Evolutionary conservation across 2,329 filamentous ascomycete species (phyloP).

Genomic region (Tolypocladium guangdongense): DNA sequence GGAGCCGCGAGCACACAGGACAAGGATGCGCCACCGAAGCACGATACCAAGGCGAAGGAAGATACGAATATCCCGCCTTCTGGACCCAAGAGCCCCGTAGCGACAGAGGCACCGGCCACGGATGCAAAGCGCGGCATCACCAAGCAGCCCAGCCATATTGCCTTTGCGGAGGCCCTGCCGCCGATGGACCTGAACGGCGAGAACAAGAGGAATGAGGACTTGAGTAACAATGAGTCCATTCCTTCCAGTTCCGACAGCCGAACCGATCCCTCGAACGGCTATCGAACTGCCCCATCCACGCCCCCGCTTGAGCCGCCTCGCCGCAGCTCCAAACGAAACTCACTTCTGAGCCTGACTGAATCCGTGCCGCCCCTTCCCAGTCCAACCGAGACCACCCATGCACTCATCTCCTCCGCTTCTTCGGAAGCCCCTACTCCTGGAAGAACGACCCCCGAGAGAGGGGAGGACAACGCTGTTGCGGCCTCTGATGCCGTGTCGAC

Average conservation of each 20-base stretch:
- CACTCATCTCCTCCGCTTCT: background rate
- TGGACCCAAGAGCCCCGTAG: background rate
- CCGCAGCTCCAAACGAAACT: constrained; percentile 16
- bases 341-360: constrained; percentile 5
- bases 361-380: background rate
- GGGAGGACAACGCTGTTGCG: too few relatives aligned
- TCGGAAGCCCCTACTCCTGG: background rate
- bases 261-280: constrained; percentile 1
- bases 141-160: background rate
- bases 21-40: background rate
- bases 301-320: constrained; percentile 16
- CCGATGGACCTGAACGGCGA: background rate
- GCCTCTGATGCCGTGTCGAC: background rate
- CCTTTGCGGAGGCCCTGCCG: background rate
- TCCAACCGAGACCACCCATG: background rate
- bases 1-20: background rate
- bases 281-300: constrained; percentile 8
- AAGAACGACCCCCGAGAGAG: background rate
- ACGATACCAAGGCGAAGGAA: background rate
- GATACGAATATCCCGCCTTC: background rate
- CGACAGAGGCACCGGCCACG: background rate
- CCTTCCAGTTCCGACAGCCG: constrained; percentile 1
- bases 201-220: background rate
- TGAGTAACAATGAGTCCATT: constrained; percentile 6
- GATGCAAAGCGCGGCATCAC: background rate